Conservation (phyloP, 495 filamentous ascomycete species). For the Penicillium dipodomyicola region DNA sequence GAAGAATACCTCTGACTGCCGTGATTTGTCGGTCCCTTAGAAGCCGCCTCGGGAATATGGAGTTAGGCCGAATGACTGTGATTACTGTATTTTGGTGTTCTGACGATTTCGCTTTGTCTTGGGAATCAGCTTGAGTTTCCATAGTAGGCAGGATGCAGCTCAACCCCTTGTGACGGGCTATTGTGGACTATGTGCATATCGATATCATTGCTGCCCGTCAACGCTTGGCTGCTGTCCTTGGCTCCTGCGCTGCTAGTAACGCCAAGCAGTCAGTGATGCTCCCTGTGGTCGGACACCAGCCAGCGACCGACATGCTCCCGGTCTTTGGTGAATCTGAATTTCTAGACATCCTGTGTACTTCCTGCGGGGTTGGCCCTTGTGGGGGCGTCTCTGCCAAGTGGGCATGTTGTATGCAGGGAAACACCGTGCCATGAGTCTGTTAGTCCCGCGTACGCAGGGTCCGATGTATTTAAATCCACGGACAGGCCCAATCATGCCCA, state of each 20-base stretch:
- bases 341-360: constrained; percentile 11
- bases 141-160: not conserved
- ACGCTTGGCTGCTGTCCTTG: constrained; percentile 17
- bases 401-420: constrained; percentile 6
- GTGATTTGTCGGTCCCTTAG: constrained; percentile 15
- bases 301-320: constrained; percentile 1
- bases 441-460: not conserved
- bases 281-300: constrained; percentile 6
- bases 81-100: not conserved
- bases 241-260: constrained; percentile 13
- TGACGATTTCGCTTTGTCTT: not conserved
- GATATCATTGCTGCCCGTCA: constrained; percentile 4
- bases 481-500: constrained; percentile 3
- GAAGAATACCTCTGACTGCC: constrained; percentile 4
- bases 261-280: constrained; percentile 17
- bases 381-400: constrained; percentile 18
- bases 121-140: not conserved
- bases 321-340: constrained; percentile 13
- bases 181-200: not conserved
- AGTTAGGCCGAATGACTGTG: not conserved
- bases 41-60: not conserved
- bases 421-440: constrained; percentile 2
- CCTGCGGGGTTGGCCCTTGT: constrained; percentile 22
- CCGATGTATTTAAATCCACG: constrained; percentile 19
- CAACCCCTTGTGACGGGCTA: not conserved